Evolutionary conservation across 768 basidiomycete species (phyloP), one percentile per base, ranked within the genome.

Genomic region (Agaricus blazei): DNA sequence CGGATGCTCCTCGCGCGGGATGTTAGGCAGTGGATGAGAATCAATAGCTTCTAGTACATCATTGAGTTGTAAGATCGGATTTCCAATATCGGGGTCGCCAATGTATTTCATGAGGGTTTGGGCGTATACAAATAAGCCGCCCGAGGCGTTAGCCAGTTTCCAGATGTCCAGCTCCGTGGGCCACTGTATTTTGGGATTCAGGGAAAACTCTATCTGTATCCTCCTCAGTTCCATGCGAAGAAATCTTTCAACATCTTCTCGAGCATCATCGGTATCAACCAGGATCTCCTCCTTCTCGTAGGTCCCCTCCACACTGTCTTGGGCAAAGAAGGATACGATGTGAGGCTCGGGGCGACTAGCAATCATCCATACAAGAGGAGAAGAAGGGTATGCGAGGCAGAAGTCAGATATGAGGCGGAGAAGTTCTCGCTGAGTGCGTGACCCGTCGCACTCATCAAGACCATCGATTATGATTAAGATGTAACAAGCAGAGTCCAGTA

Each of bases 31-130:
- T 1, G 1, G 28, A 19, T 14, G 3, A 9, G 48, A 19, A 24
- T 50, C 37, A 27, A 50, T 50, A 23, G 40, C 48, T 9, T 37
- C 48, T 9, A 58, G 46, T 19, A 55, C 49, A 38, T 23, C 36
- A 12, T 38, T 23, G 6, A 50, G 19, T 23, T 50, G 48, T 38
- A 31, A 37, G 11, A 12, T 12, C 9, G 48, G 48, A 27, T 50
- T 26, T 6, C n/a, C 48, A 24, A 37, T 37, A 9, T 2, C 34
- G 12, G 48, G 48, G 19, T 50, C 48, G 19, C 40, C 48, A 50
- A 50, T 24, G 34, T 8, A 50, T 14, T n/a, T 26, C 3, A 38
- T 24, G 7, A 23, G 36, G 3, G 48, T 40, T 11, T 7, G 40
- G 9, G 48, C 34, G 23, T 50, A 50, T n/a, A 37, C 48, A 26